Conservation (phyloP, 768 basidiomycete species). For the Daedaleopsis nitida region DNA sequence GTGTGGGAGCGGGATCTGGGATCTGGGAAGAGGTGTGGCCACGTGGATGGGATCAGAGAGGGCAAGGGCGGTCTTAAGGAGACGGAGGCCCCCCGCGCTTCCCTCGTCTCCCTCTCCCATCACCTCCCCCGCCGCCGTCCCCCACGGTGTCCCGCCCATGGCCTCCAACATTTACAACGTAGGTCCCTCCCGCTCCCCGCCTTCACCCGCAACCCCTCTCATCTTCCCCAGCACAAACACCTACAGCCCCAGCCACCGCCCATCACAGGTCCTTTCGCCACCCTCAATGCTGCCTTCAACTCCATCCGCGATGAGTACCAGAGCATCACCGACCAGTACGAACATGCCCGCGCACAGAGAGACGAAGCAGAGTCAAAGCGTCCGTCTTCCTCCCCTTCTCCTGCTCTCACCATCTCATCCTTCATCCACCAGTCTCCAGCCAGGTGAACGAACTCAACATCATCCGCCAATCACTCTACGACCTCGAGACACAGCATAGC, state of each 20-base stretch:
- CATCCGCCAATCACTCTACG: constrained; percentile 88
- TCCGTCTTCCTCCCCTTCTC: constrained; percentile 41
- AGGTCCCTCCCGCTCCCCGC: constrained; percentile 10
- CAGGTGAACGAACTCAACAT: constrained; percentile 91
- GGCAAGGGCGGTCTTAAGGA: neutral
- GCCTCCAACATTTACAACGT: constrained; percentile 35
- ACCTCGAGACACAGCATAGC: constrained; percentile 85
- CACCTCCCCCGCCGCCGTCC: constrained; percentile 26
- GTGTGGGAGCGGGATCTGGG: constrained; percentile 21
- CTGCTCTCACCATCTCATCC: neutral
- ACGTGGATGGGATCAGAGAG: constrained; percentile 24
- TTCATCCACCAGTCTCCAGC: constrained; percentile 53
- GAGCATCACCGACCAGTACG: constrained; percentile 64
- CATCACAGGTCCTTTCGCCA: constrained; percentile 34
- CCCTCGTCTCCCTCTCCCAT: constrained; percentile 23
- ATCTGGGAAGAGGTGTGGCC: constrained; percentile 18
- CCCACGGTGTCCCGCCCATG: constrained; percentile 24
- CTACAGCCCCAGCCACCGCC: constrained; percentile 44
- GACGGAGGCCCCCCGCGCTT: constrained; percentile 12
- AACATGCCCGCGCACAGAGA: constrained; percentile 68
- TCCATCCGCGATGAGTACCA: constrained; percentile 86
- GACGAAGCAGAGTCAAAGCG: constrained; percentile 92
- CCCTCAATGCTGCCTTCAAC: constrained; percentile 81
- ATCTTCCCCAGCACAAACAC: constrained; percentile 39
- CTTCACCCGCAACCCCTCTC: constrained; percentile 1